Evolutionary conservation across 768 basidiomycete genomes (phyloP).

Genomic region (Mrakia blollopis): DNA sequence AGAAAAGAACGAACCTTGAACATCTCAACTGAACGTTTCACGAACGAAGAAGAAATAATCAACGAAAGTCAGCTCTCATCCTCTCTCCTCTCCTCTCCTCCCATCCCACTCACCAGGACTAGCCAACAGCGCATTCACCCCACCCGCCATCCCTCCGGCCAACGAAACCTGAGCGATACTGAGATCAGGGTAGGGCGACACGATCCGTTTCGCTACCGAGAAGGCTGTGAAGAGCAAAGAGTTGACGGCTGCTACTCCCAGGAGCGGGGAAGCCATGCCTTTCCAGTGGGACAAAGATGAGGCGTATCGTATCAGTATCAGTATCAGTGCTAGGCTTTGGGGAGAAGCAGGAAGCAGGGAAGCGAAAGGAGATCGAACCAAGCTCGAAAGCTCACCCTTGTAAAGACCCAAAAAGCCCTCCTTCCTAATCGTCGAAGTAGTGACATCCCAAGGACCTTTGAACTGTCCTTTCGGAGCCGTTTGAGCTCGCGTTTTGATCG

Average conservation of each 20-base stretch:
- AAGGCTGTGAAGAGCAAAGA: constrained; percentile 91
- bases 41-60: too few species aligned
- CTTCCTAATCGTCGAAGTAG: constrained; percentile 68
- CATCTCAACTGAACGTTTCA: constrained; percentile 97
- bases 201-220: constrained; percentile 67
- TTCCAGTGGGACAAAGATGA: neutral
- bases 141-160: constrained; percentile 90
- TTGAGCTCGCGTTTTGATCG: constrained; percentile 81
- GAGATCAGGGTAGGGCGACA: constrained; percentile 83
- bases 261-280: constrained; percentile 64
- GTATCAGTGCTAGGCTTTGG: too few species aligned
- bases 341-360: neutral
- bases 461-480: constrained; percentile 46
- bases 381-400: constrained; percentile 62
- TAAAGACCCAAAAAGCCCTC: constrained; percentile 93
- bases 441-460: constrained; percentile 93
- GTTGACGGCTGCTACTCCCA: constrained; percentile 94
- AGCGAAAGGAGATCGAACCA: too few species aligned
- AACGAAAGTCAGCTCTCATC: neutral
- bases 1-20: constrained; percentile 56
- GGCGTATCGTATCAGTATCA: neutral
- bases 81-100: too few species aligned
- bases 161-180: constrained; percentile 71
- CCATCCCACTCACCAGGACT: too few species aligned
- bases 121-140: constrained; percentile 80